These are phyloP conservation scores for Cryphonectria radicalis DNA, from an alignment of 2,329 filamentous ascomycete species.

Conservation along the genomic window DNA sequence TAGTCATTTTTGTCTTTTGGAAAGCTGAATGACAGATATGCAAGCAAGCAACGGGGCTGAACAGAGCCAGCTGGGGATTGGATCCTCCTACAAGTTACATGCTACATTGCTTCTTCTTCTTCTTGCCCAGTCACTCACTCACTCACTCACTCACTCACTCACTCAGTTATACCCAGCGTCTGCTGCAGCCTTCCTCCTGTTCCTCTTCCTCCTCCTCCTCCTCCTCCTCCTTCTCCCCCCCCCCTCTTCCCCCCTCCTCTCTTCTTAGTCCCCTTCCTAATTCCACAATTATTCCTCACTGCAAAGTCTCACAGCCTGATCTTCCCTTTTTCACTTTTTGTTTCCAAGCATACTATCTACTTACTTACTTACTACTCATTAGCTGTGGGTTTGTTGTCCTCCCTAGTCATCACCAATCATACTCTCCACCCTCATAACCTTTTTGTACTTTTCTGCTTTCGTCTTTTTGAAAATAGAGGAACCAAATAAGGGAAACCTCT, in stretches of 20 bases:
- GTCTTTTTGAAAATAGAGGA: background rate
- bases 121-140: background rate
- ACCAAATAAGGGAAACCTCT: background rate
- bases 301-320: background rate
- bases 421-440: background rate
- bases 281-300: conserved; percentile 3
- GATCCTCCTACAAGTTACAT: background rate
- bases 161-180: background rate
- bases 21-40: background rate
- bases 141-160: background rate
- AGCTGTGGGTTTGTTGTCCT: background rate
- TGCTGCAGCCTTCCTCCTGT: background rate
- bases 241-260: background rate
- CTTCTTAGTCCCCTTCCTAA: no score
- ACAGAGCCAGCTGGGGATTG: background rate
- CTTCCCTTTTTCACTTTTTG: background rate
- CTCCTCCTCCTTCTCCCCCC: no score
- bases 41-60: background rate
- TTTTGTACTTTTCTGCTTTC: background rate
- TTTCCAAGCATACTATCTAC: background rate
- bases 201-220: background rate
- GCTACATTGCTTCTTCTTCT: background rate
- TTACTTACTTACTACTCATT: background rate
- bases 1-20: background rate
- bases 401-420: background rate